Evolutionary conservation across 345 rosid species (phyloP).

Genomic region (Salix arbutifolia): DNA sequence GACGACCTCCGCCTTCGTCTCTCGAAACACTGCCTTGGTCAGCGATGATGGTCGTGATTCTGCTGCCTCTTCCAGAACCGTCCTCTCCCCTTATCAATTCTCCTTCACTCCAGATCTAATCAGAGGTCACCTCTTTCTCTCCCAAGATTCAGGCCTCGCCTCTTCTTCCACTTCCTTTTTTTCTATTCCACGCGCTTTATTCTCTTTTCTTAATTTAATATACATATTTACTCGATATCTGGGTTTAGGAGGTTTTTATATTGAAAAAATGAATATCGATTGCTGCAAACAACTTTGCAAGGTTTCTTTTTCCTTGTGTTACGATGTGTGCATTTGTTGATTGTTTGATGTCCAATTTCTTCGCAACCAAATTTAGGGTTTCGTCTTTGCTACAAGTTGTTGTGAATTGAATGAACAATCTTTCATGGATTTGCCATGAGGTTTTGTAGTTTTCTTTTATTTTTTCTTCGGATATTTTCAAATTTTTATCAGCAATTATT

Average conservation of each 20-base stretch:
- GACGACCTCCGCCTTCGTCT: conserved; percentile 36
- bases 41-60: conserved; percentile 15
- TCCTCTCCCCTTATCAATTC: conserved; percentile 17
- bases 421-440: not conserved
- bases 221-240: not conserved
- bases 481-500: not conserved
- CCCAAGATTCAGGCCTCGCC: not conserved
- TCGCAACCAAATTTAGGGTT: not conserved
- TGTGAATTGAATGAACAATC: not conserved
- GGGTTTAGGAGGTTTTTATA: not conserved
- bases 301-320: not conserved
- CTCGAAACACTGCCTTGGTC: conserved; percentile 25
- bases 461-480: not conserved
- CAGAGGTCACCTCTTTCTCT: conserved; percentile 44
- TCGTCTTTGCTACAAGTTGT: not conserved
- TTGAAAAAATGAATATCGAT: not conserved
- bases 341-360: not conserved
- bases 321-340: not conserved
- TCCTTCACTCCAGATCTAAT: conserved; percentile 32
- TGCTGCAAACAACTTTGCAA: not conserved
- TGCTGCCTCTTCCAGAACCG: conserved; percentile 37
- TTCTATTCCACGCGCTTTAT: not conserved
- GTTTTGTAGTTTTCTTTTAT: not conserved
- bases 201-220: no score
- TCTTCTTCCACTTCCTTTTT: not conserved